Evolutionary conservation across 305 asterid species (phyloP).

Genomic region (Fraxinus baroniana): DNA sequence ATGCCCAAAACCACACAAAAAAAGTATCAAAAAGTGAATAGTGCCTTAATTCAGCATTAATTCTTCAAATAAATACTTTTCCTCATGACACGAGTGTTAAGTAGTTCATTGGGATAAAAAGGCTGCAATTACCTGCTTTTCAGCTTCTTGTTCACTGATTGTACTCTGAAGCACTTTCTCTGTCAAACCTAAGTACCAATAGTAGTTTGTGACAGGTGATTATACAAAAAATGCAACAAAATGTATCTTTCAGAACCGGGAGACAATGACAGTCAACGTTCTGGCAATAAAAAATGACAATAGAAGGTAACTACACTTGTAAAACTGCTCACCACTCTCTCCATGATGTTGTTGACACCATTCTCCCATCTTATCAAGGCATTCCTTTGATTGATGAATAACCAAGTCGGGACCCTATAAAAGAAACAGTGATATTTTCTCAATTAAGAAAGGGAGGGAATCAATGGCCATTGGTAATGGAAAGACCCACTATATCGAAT

Average conservation of each 20-base stretch:
- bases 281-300: background rate
- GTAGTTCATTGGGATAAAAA: conserved; percentile 5
- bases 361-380: conserved; percentile 84
- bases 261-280: background rate
- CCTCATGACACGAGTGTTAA: background rate
- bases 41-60: background rate
- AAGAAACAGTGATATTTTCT: background rate
- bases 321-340: conserved; percentile 67
- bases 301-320: conserved; percentile 6
- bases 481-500: background rate
- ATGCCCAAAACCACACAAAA: background rate
- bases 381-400: conserved; percentile 76
- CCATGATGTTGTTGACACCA: conserved; percentile 95
- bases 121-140: conserved; percentile 56
- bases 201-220: conserved; percentile 17
- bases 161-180: conserved; percentile 79
- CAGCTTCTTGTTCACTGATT: conserved; percentile 71
- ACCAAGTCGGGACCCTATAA: conserved; percentile 87
- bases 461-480: background rate
- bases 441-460: conserved; percentile 14
- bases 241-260: conserved; percentile 3
- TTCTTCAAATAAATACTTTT: background rate
- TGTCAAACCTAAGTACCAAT: conserved; percentile 64
- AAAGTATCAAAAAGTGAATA: background rate
- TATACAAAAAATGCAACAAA: conserved; percentile 10